Conservation (phyloP, 129 eudicot genomes). For the Centaurea solstitialis region DNA sequence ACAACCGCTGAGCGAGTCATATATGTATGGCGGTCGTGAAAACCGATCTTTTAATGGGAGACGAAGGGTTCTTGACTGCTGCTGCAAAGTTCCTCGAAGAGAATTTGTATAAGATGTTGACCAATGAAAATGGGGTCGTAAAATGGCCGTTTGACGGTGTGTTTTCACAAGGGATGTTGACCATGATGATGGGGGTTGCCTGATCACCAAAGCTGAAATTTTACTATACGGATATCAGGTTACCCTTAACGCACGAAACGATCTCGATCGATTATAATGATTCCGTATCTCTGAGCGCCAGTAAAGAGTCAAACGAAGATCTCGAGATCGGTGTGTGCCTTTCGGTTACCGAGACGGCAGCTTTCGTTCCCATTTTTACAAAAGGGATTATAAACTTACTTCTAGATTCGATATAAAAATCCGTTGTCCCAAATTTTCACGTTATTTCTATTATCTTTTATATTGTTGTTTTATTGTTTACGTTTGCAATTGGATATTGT, state of each 20-base stretch:
- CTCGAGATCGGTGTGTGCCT: neutral
- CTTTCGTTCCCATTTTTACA: conserved; percentile 19
- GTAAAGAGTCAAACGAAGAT: conserved; percentile 14
- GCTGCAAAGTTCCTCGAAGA: conserved; percentile 16
- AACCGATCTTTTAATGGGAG: neutral
- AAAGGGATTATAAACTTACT: neutral
- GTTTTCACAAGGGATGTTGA: neutral
- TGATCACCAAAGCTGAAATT: neutral
- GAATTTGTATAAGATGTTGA: neutral
- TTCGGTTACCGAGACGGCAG: neutral
- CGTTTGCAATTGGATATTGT: too few species aligned
- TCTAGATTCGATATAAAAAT: too few species aligned
- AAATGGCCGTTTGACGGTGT: neutral
- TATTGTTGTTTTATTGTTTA: too few species aligned
- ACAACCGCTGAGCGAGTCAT: too few species aligned
- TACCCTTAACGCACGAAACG: neutral
- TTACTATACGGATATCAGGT: neutral
- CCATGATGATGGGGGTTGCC: neutral
- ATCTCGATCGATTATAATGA: conserved; percentile 19
- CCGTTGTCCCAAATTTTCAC: too few species aligned
- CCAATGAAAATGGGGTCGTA: neutral
- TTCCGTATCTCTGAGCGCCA: conserved; percentile 5
- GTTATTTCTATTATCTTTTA: too few species aligned
- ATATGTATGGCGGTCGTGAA: neutral
- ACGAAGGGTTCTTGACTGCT: conserved; percentile 13